Conservation (phyloP, 345 rosid genomes). For the Moricandia moricandioides region DNA sequence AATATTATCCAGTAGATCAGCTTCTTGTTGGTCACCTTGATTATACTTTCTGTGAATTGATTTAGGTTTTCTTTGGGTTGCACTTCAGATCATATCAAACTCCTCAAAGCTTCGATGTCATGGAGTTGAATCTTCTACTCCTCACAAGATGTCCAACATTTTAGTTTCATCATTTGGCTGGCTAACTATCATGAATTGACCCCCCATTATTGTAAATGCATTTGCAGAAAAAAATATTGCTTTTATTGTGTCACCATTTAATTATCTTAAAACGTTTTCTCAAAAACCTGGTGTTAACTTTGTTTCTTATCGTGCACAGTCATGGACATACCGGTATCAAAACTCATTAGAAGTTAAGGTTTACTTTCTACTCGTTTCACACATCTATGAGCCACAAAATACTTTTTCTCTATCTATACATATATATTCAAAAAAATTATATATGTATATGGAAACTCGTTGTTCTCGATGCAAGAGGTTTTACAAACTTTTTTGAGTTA, state of each 20-base stretch:
- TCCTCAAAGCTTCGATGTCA: not conserved
- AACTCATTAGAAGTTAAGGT: too few relatives aligned
- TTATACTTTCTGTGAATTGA: not conserved
- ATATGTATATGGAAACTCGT: not conserved
- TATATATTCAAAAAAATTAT: too few relatives aligned
- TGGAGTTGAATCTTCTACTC: not conserved
- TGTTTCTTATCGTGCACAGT: not conserved
- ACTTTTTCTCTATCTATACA: too few relatives aligned
- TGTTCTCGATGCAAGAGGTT: not conserved
- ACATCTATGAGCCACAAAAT: too few relatives aligned
- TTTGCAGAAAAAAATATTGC: not conserved
- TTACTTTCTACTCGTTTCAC: too few relatives aligned
- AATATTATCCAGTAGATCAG: not conserved
- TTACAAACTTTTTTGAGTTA: not conserved
- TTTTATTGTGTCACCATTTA: not conserved
- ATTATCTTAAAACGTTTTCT: not conserved
- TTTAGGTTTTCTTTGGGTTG: not conserved
- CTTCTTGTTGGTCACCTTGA: not conserved
- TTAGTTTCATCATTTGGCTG: not conserved
- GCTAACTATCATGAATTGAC: not conserved
- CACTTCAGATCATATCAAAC: not conserved
- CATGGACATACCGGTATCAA: not conserved
- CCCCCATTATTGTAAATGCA: not conserved
- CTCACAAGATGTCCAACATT: not conserved
- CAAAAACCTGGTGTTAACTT: not conserved